phyloP scores from a whole-genome alignment of 345 rosid genomes.

The Balakata baccata region DNA sequence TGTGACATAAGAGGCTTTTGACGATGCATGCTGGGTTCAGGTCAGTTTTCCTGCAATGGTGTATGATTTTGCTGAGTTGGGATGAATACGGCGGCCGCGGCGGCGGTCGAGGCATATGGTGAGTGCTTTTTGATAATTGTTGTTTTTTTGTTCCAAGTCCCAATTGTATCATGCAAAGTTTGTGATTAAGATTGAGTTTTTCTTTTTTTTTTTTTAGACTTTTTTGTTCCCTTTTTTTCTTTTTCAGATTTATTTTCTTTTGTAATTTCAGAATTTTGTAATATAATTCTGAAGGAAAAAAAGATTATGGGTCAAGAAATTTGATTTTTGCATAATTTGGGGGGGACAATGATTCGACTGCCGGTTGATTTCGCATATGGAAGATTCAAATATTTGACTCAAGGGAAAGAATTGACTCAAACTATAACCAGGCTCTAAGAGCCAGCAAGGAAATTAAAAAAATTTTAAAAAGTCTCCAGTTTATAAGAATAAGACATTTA shows the following conservation, averaged over 20 bases:
- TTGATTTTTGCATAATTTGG: not conserved
- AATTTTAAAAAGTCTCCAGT: too few relatives aligned
- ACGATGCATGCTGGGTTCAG: not conserved
- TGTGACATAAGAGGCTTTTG: constrained; percentile 2
- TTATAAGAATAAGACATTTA: too few relatives aligned
- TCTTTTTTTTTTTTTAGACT: not conserved
- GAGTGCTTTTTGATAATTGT: constrained; percentile 13
- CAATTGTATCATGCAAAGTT: constrained; percentile 10
- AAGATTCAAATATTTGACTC: too few relatives aligned
- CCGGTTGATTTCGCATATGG: too few relatives aligned
- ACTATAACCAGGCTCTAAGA: too few relatives aligned
- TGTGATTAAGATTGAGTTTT: constrained; percentile 8
- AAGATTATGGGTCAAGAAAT: not conserved
- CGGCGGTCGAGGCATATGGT: not conserved
- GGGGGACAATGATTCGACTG: too few relatives aligned
- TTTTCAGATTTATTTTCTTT: not conserved
- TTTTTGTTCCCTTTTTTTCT: not conserved
- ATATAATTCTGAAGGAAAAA: not conserved
- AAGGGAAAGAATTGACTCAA: too few relatives aligned
- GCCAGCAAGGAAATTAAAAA: too few relatives aligned
- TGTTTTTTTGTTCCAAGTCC: constrained; percentile 4
- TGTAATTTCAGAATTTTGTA: constrained; percentile 9
- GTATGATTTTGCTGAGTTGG: constrained; percentile 7
- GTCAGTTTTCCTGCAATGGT: constrained; percentile 5
- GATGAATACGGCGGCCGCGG: not conserved